Evolutionary conservation across 352 stramenopile species (phyloP).

Genomic region (Pythium folliculosum): DNA sequence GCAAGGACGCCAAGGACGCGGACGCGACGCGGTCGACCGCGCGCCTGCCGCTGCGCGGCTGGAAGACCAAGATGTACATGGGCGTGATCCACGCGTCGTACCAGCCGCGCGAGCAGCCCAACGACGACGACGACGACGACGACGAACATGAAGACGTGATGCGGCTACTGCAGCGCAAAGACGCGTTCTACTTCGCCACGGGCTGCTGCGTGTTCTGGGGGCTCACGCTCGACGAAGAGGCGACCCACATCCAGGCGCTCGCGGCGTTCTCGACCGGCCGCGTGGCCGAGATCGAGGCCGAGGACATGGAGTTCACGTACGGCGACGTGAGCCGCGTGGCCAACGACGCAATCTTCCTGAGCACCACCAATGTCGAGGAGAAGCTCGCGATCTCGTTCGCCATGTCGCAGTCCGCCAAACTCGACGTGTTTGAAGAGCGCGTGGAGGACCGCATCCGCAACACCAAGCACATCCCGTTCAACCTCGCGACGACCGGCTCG

Average conservation of each 20-base stretch:
- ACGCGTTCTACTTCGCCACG: conserved; percentile 76
- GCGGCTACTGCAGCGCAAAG: conserved; percentile 42
- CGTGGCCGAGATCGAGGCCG: conserved; percentile 52
- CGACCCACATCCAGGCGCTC: conserved; percentile 47
- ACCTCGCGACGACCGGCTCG: conserved; percentile 81
- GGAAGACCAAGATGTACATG: conserved; percentile 73
- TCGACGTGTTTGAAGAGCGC: conserved; percentile 91
- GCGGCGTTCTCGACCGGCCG: conserved; percentile 47
- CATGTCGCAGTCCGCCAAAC: conserved; percentile 90
- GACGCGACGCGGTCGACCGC: conserved; percentile 6
- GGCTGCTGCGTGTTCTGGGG: conserved; percentile 77
- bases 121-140: conserved; percentile 12
- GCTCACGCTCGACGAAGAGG: conserved; percentile 57
- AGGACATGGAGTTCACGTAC: conserved; percentile 72
- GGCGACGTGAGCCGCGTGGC: conserved; percentile 49
- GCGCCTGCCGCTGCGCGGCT: conserved; percentile 28
- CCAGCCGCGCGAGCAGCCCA: conserved; percentile 2
- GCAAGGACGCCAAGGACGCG: conserved; percentile 6
- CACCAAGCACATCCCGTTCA: conserved; percentile 86
- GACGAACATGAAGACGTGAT: background rate
- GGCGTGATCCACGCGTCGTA: conserved; percentile 63
- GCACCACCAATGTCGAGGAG: conserved; percentile 68
- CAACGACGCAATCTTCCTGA: conserved; percentile 85
- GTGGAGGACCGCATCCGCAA: conserved; percentile 84
- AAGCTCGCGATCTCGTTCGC: conserved; percentile 92